Conservation (phyloP, 2,329 filamentous ascomycete genomes). For the Cercospora sojina region DNA sequence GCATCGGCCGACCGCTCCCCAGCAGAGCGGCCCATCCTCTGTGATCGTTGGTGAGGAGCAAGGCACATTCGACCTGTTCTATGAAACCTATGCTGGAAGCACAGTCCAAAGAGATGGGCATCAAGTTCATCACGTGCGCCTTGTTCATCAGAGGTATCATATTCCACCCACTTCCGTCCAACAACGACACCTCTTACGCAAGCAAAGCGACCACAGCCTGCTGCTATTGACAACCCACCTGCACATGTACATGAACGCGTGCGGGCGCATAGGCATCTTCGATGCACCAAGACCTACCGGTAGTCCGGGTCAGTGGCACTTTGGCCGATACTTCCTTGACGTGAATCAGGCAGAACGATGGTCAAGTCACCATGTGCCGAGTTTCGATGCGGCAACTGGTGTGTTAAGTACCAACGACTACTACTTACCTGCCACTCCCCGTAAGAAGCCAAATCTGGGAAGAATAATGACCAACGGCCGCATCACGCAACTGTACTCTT, state of each 20-base stretch:
- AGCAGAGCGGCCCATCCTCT: background rate
- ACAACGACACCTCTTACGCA: background rate
- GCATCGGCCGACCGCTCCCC: background rate
- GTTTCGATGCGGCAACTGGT: background rate
- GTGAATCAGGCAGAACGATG: background rate
- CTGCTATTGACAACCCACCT: background rate
- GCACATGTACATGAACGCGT: background rate
- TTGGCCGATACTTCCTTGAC: background rate
- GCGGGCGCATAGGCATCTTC: background rate
- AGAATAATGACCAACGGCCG: background rate
- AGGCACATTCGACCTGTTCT: background rate
- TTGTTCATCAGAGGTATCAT: conserved; percentile 3
- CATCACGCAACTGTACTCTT: background rate
- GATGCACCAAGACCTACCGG: background rate
- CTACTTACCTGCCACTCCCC: background rate
- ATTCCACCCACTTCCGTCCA: background rate
- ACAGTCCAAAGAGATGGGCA: background rate
- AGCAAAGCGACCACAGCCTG: background rate
- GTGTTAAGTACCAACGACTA: background rate
- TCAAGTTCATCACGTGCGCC: background rate
- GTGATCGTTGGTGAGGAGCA: background rate
- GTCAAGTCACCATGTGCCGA: background rate
- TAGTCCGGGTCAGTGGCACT: background rate
- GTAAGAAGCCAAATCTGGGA: background rate
- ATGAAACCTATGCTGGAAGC: background rate